Percentiles rank a stretch among this genome's conserved stretches.
phyloP scores from a whole-genome alignment of 768 basidiomycete genomes.

The Pleurotus tuoliensis region DNA sequence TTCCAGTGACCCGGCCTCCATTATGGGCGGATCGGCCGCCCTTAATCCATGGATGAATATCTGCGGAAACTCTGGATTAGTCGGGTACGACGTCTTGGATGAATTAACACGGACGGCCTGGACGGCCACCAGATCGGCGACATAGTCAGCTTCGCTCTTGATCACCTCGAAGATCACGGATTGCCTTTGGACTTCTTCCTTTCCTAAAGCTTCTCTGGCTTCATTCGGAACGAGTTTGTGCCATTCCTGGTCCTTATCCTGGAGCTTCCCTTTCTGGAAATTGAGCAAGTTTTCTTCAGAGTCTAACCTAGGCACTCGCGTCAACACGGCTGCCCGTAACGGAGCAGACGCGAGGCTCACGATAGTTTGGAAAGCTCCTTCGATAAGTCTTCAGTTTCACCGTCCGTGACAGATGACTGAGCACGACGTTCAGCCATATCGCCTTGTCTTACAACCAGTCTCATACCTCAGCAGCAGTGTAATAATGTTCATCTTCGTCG shows the following conservation, averaged over 20 bases:
- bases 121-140: constrained; percentile 70
- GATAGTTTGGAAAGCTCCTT: constrained; percentile 32
- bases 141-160: constrained; percentile 86
- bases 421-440: no score
- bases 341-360: constrained; percentile 26
- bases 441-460: no score
- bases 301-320: constrained; percentile 39
- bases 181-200: constrained; percentile 80
- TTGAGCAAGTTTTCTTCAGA: constrained; percentile 59
- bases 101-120: constrained; percentile 46
- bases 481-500: constrained; percentile 26
- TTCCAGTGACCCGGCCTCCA: constrained; percentile 49
- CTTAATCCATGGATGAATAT: constrained; percentile 71
- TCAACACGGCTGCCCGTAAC: background rate
- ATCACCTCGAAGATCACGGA: constrained; percentile 87
- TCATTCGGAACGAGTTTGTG: constrained; percentile 70
- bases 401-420: constrained; percentile 21
- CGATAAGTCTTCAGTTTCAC: constrained; percentile 24
- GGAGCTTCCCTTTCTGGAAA: constrained; percentile 65
- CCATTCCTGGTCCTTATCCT: constrained; percentile 81
- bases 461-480: constrained; percentile 31
- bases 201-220: constrained; percentile 66
- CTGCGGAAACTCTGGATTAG: constrained; percentile 27
- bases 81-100: background rate
- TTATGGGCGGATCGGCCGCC: constrained; percentile 59